Conservation (phyloP, 805 yeast species). For the Metschnikowia lunata region DNA sequence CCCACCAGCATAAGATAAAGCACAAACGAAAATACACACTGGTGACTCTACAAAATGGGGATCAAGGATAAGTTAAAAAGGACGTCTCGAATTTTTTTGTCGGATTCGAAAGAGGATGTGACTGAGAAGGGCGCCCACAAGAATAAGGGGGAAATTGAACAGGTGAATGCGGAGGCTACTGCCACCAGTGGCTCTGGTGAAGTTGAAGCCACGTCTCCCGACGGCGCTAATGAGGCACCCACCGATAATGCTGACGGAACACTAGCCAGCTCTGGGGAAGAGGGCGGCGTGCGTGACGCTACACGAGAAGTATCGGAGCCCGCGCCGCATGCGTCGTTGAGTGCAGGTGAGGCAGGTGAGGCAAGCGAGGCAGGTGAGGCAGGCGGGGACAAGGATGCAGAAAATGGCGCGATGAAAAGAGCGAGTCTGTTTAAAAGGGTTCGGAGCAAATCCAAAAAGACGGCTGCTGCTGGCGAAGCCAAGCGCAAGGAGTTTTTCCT, state of each 20-base stretch:
- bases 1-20: too few relatives aligned
- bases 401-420: conserved; percentile 7
- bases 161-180: not conserved
- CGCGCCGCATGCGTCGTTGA: conserved; percentile 1
- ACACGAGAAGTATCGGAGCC: conserved; percentile 3
- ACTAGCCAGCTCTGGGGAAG: conserved; percentile 9
- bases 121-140: conserved; percentile 1
- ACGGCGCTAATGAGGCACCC: conserved; percentile 1
- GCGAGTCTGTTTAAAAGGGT: conserved; percentile 7
- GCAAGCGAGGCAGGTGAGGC: conserved; percentile 1
- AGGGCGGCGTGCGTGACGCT: conserved; percentile 6
- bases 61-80: conserved; percentile 16
- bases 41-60: conserved; percentile 7
- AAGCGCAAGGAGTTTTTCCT: conserved; percentile 37
- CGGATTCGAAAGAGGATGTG: conserved; percentile 14
- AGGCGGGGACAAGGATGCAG: conserved; percentile 5
- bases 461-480: conserved; percentile 14
- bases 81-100: conserved; percentile 14
- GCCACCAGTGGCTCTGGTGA: conserved; percentile 1
- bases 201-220: not conserved
- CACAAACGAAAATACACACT: too few relatives aligned
- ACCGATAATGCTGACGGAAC: conserved; percentile 8
- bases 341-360: conserved; percentile 5
- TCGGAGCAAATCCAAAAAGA: conserved; percentile 17
- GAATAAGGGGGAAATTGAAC: not conserved